These are phyloP conservation scores for Ogataea philodendri DNA, from an alignment of 805 yeast genomes.

Conservation along the genomic window DNA sequence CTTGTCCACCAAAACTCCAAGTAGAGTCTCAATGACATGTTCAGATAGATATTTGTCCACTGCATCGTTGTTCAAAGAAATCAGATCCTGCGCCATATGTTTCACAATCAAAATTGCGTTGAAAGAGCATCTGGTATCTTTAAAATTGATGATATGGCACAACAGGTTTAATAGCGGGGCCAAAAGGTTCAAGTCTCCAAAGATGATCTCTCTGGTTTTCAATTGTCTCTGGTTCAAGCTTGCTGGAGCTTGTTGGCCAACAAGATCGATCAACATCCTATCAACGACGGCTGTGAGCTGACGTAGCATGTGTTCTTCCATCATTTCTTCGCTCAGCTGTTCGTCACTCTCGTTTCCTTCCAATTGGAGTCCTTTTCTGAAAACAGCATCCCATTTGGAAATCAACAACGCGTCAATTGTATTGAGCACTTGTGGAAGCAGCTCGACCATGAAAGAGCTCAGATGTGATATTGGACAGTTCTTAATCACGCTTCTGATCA, in stretches of 20 bases:
- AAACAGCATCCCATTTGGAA: slow-evolving; percentile 72
- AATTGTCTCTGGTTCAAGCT: slow-evolving; percentile 56
- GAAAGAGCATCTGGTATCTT: slow-evolving; percentile 89
- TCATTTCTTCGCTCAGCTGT: slow-evolving; percentile 93
- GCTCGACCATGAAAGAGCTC: slow-evolving; percentile 66
- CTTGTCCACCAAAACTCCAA: slow-evolving; percentile 66
- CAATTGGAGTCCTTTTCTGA: slow-evolving; percentile 52
- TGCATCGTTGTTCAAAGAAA: slow-evolving; percentile 60
- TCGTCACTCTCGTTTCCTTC: slow-evolving; percentile 65
- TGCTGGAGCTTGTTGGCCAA: slow-evolving; percentile 65
- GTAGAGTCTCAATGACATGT: slow-evolving; percentile 65
- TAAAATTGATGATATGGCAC: slow-evolving; percentile 73
- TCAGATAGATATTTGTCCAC: slow-evolving; percentile 70
- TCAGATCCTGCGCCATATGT: slow-evolving; percentile 65
- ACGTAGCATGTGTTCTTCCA: slow-evolving; percentile 92
- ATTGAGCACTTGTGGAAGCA: slow-evolving; percentile 71
- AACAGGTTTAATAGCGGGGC: slow-evolving; percentile 77
- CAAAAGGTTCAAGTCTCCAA: slow-evolving; percentile 60
- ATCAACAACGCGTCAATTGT: slow-evolving; percentile 74
- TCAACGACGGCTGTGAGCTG: slow-evolving; percentile 92
- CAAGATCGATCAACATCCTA: slow-evolving; percentile 79
- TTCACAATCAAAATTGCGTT: slow-evolving; percentile 82
- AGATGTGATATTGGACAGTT: slow-evolving; percentile 79
- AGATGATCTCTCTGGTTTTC: slow-evolving; percentile 63
- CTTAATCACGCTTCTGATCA: slow-evolving; percentile 79